Evolutionary conservation across 257 asterid species (phyloP).

Genomic region (Salvia miltiorrhiza): DNA sequence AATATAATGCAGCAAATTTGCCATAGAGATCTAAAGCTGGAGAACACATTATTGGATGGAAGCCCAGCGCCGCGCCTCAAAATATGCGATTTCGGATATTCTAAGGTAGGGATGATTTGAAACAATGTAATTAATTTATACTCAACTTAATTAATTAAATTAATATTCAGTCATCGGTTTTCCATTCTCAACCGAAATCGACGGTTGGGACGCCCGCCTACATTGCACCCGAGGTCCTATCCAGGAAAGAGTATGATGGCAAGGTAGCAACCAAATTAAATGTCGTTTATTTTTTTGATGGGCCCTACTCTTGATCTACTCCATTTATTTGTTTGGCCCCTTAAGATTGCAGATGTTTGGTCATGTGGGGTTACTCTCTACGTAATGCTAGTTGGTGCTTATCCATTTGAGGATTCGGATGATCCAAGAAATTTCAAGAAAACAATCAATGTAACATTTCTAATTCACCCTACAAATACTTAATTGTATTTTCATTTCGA

Average conservation of each 20-base stretch:
- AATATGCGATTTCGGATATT: constrained; percentile 83
- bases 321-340: neutral
- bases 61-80: constrained; percentile 65
- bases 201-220: constrained; percentile 92
- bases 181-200: constrained; percentile 95
- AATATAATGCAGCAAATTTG: constrained; percentile 78
- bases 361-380: constrained; percentile 96
- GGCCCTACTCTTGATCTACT: neutral
- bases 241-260: constrained; percentile 79
- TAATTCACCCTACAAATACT: too few relatives aligned
- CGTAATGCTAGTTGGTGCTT: constrained; percentile 92
- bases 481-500: too few relatives aligned
- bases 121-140: too few relatives aligned
- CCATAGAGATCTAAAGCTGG: constrained; percentile 83
- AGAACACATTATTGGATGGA: constrained; percentile 68
- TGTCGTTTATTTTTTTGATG: too few relatives aligned
- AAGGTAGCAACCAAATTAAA: constrained; percentile 38
- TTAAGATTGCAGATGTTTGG: constrained; percentile 94
- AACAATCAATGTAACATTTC: constrained; percentile 60
- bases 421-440: constrained; percentile 91
- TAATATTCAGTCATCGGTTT: constrained; percentile 67
- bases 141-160: too few relatives aligned
- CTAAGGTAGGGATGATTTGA: constrained; percentile 47
- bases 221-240: constrained; percentile 85
- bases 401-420: constrained; percentile 89